Evolutionary conservation across 2,329 filamentous ascomycete species (phyloP), one percentile per base, ranked within the genome.

Genomic region (Trichoderma semiorbis): DNA sequence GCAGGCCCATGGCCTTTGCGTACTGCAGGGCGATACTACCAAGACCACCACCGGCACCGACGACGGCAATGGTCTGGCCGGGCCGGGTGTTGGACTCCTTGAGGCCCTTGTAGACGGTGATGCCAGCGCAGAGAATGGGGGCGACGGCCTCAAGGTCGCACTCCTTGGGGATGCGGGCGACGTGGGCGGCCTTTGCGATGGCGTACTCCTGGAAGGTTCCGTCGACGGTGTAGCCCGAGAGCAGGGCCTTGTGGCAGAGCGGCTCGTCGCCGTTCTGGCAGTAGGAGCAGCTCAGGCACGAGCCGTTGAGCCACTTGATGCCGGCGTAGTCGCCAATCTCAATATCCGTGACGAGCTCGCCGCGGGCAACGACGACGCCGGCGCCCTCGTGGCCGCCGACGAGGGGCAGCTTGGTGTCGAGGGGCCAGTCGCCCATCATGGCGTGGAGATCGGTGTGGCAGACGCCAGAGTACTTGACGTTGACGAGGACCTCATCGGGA

Each of bases 121-220:
- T 90, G 79, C 93, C 93, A 58, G 93, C 93, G 82, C 93, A 97
- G 39, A 97, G 88, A 70, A 97, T 88, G 16, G 94, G 94, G 2
- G 93, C 88, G 72, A 97, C 87, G 66, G 89, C 90, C 78, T 95
- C 94, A 58, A 97, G 90, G 72, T 89, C 85, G 74, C 91, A 88
- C 18, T 92, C 89, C 82, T 95, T 92, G 75, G 93, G 92, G 75
- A 98, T 91, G 76, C 91, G 90, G 32, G 94, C 93, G 18, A 96
- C 90, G 81, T 97, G 93, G 21, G 92, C 89, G 18, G 94, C 94
- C 82, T 97, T 97, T 76, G 91, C 94, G 76, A 97, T 89, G 81
- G 89, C 90, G 85, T 97, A 98, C 85, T 97, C 91, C 85, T 98
- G 95, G 88, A 98, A 98, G 55, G 91, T 91, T 36, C 95, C 95